Percentiles rank a stretch among this genome's conserved stretches.
Evolutionary conservation across 2,329 filamentous ascomycete genomes (phyloP).

Genomic region (Sclerotinia nivalis): DNA sequence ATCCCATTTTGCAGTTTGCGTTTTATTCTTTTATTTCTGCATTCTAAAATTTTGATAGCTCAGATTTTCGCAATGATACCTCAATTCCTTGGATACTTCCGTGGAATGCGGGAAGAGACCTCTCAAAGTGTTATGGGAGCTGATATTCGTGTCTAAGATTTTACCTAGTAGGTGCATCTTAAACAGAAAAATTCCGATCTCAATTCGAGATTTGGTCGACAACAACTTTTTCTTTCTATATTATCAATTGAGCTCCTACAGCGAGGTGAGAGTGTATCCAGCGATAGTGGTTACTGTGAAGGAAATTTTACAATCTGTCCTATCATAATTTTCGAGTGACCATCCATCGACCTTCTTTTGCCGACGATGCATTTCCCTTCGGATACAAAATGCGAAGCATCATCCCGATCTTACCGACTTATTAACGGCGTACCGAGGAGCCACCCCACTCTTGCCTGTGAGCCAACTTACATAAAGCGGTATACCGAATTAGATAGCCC

Average conservation of each 20-base stretch:
- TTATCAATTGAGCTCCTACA: background rate
- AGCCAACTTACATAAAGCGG: background rate
- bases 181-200: constrained; percentile 1
- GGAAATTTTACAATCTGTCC: background rate
- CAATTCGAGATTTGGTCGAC: background rate
- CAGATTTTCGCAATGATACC: constrained; percentile 2
- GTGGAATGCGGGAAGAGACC: background rate
- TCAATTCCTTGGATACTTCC: background rate
- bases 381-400: background rate
- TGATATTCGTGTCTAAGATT: constrained; percentile 8
- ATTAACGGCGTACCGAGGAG: background rate
- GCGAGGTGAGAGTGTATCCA: background rate
- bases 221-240: background rate
- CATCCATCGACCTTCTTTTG: background rate
- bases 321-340: background rate
- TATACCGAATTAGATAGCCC: background rate
- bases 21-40: background rate
- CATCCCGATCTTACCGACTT: background rate
- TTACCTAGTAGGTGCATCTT: constrained; percentile 4
- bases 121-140: background rate
- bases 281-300: background rate
- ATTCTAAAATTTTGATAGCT: constrained; percentile 3
- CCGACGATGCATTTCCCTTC: background rate
- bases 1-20: background rate
- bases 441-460: background rate